phyloP scores from a whole-genome alignment of 257 asterid species.

The Penstemon davidsonii region DNA sequence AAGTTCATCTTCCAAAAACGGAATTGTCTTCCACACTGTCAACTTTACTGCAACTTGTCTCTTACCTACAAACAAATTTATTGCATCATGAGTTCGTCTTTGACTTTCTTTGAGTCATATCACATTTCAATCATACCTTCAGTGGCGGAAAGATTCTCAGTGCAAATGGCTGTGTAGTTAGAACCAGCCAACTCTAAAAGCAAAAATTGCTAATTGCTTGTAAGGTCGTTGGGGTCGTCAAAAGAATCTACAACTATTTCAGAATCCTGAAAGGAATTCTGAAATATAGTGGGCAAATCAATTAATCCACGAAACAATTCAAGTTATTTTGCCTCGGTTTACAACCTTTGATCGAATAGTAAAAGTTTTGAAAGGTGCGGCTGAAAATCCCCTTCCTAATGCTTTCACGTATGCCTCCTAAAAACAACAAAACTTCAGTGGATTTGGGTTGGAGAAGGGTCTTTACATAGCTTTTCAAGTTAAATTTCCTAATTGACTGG shows the following conservation, averaged over 20 bases:
- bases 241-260: slow-evolving; percentile 58
- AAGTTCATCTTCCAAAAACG: slow-evolving; percentile 55
- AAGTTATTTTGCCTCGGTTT: slow-evolving; percentile 22
- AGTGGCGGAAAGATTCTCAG: slow-evolving; percentile 36
- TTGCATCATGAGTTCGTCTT: not conserved
- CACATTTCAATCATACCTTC: slow-evolving; percentile 43
- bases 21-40: slow-evolving; percentile 80
- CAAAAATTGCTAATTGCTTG: slow-evolving; percentile 63
- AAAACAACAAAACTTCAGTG: slow-evolving; percentile 15
- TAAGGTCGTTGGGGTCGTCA: slow-evolving; percentile 40
- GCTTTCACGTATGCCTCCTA: slow-evolving; percentile 99
- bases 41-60: slow-evolving; percentile 40
- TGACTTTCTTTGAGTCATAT: slow-evolving; percentile 6
- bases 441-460: not conserved
- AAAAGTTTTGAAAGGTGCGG: slow-evolving; percentile 86
- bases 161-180: slow-evolving; percentile 82
- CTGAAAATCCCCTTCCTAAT: slow-evolving; percentile 81
- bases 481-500: not conserved
- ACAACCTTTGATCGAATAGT: slow-evolving; percentile 42
- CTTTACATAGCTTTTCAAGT: slow-evolving; percentile 2
- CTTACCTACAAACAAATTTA: slow-evolving; percentile 34
- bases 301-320: not conserved
- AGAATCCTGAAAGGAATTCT: slow-evolving; percentile 44
- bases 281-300: slow-evolving; percentile 24
- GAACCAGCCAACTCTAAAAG: slow-evolving; percentile 72